A percentile compares a stretch with the other conserved stretches of the same genome.
These are phyloP conservation scores for Trichoderma semiorbis DNA, from an alignment of 2,329 filamentous ascomycete genomes.

Conservation along the genomic window DNA sequence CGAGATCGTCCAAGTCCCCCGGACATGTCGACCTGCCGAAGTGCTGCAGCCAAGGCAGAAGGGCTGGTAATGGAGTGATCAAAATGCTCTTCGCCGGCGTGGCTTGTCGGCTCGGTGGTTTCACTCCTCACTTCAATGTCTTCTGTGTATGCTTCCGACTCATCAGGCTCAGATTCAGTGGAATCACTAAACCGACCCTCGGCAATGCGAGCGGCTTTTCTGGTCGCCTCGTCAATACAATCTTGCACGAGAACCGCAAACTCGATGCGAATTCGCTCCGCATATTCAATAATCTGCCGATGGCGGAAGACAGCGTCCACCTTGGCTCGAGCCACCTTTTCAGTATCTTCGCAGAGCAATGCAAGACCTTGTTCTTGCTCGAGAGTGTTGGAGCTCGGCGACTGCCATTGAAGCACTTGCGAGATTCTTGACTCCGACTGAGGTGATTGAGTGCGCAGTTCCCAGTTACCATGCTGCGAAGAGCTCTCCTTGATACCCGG, in stretches of 20 bases:
- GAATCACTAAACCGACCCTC: slow-evolving; percentile 82
- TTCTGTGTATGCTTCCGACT: slow-evolving; percentile 14
- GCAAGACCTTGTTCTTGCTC: slow-evolving; percentile 92
- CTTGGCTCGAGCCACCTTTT: slow-evolving; percentile 78
- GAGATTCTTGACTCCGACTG: slow-evolving; percentile 93
- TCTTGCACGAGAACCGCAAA: slow-evolving; percentile 91
- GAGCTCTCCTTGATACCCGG: slow-evolving; percentile 86
- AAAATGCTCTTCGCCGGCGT: slow-evolving; percentile 48
- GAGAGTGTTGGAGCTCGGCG: slow-evolving; percentile 82
- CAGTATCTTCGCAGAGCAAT: slow-evolving; percentile 84
- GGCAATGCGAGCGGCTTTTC: slow-evolving; percentile 83
- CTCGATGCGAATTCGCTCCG: slow-evolving; percentile 90
- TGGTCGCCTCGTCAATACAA: slow-evolving; percentile 88
- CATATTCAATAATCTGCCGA: slow-evolving; percentile 89
- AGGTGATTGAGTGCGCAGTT: slow-evolving; percentile 89
- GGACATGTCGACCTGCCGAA: slow-evolving; percentile 41
- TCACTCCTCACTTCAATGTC: slow-evolving; percentile 34
- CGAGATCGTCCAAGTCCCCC: slow-evolving; percentile 39
- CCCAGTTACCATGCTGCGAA: slow-evolving; percentile 59
- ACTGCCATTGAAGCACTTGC: slow-evolving; percentile 95
- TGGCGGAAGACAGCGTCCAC: slow-evolving; percentile 91
- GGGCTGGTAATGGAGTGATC: slow-evolving; percentile 34
- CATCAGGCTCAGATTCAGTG: slow-evolving; percentile 55
- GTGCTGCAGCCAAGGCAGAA: slow-evolving; percentile 54
- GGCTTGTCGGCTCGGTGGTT: slow-evolving; percentile 29